Conservation (phyloP, 2,329 filamentous ascomycete genomes). For the Monascus ruber region DNA sequence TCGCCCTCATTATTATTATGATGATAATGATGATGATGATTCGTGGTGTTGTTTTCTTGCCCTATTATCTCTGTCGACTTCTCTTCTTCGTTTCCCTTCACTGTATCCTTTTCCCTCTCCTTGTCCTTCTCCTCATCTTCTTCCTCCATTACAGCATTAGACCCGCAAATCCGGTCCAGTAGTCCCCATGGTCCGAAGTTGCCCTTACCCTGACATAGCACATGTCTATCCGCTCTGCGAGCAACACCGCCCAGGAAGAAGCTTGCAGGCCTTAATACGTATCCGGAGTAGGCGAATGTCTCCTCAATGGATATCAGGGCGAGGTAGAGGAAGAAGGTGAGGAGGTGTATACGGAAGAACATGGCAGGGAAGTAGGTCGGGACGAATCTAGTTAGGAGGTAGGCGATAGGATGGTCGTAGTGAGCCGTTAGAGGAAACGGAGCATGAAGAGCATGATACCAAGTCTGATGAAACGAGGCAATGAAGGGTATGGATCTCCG, state of each 20-base stretch:
- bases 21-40: neutral
- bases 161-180: constrained; percentile 34
- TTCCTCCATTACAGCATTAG: constrained; percentile 27
- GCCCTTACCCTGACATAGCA: constrained; percentile 35
- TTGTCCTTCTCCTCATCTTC: constrained; percentile 33
- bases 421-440: constrained; percentile 48
- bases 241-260: constrained; percentile 50
- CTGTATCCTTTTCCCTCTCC: constrained; percentile 15
- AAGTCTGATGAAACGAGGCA: constrained; percentile 33
- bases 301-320: constrained; percentile 47
- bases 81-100: constrained; percentile 21
- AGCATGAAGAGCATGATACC: constrained; percentile 45
- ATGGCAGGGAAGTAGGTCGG: constrained; percentile 47
- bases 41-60: neutral
- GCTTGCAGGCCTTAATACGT: constrained; percentile 45
- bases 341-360: constrained; percentile 48
- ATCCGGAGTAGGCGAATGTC: constrained; percentile 49
- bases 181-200: constrained; percentile 38
- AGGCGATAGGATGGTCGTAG: constrained; percentile 49
- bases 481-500: no score
- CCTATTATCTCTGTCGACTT: constrained; percentile 19
- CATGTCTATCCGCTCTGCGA: constrained; percentile 44
- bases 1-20: neutral
- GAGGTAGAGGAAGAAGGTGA: constrained; percentile 48
- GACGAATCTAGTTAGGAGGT: constrained; percentile 43